A percentile compares a stretch with the other conserved stretches of the same genome.
Evolutionary conservation across 345 rosid species (phyloP).

Genomic region (Abelmoschus esculentus): DNA sequence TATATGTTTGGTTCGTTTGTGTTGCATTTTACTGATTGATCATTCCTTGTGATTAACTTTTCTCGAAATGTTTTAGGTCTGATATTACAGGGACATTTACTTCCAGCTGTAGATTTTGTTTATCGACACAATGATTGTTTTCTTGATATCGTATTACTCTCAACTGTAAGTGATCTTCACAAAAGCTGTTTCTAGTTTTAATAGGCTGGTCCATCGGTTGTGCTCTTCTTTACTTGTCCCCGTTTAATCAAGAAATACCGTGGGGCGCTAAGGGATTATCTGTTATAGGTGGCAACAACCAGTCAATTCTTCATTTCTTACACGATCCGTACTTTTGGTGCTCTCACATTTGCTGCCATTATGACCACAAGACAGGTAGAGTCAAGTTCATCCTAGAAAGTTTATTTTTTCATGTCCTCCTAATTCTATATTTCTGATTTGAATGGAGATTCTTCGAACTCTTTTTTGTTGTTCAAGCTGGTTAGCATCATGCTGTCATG

Average conservation of each 20-base stretch:
- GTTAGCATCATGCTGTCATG: constrained; percentile 88
- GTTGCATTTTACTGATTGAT: constrained; percentile 11
- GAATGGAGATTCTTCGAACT: background rate
- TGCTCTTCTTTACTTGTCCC: background rate
- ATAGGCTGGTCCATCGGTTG: background rate
- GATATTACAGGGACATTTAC: constrained; percentile 65
- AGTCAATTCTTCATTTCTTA: constrained; percentile 91
- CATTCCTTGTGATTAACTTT: background rate
- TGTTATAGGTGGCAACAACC: constrained; percentile 74
- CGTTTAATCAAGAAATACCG: background rate
- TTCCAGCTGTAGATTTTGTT: constrained; percentile 69
- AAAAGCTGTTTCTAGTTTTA: constrained; percentile 3
- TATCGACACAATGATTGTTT: constrained; percentile 67
- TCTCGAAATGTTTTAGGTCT: constrained; percentile 49
- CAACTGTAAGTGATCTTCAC: constrained; percentile 49
- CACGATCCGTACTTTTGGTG: constrained; percentile 89
- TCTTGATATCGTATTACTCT: constrained; percentile 62
- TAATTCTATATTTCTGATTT: constrained; percentile 12
- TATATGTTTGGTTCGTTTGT: background rate
- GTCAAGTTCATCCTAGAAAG: background rate
- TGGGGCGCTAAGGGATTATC: background rate
- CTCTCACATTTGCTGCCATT: constrained; percentile 83
- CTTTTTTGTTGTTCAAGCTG: constrained; percentile 33
- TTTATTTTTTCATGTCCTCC: background rate
- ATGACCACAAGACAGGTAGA: constrained; percentile 96